Evolutionary conservation across 306 rosid genomes (phyloP), one percentile per base, ranked within the genome.

Genomic region (Canavalia gladiata): DNA sequence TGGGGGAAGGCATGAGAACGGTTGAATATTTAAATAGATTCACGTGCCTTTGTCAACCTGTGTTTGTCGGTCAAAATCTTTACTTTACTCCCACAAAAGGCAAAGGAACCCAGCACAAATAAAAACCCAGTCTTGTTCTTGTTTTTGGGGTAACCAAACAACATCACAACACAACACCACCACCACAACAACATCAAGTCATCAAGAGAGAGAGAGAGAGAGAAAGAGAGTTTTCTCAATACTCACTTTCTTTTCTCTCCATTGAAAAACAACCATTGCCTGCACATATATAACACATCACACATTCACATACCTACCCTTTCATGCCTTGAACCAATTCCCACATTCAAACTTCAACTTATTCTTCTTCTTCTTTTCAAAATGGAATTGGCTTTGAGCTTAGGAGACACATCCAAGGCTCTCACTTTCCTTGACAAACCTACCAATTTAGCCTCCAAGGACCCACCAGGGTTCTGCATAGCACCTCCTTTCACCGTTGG

Each of bases 11-110:
- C 13, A 77, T 54, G 42, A 54, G 76, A 79, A 79, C 31, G 37
- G 68, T 68, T 31, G 68, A 45, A 42, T 84, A 85, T 79, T 83
- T 88, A 79, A 92, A 86, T 94, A 81, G 55, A 85, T 86, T 94
- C 97, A 92, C 97, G 97, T 94, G 95, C 90, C 86, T 74, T 89
- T 85, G 91, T 90, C 92, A 91, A 91, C 92, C 86, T 89, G 86
- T 82, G 78, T 84, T 86, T 91, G 97, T 92, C 91, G 97, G 97
- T 91, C 97, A 94, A 37, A 37, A 94, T 88, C 88, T 84, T 83
- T 65, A 76, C 88, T 84, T 83, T 65, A 76, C 85, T 82, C 59
- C 57, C 66, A 13, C 75, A 73, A 49, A 51, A 66, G 12, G 42
- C 67, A 69, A 75, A 72, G 55, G 10, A 2, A 25, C 2, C 13